Evolutionary conservation across 257 asterid genomes (phyloP).

Genomic region (Capsicum pubescens): DNA sequence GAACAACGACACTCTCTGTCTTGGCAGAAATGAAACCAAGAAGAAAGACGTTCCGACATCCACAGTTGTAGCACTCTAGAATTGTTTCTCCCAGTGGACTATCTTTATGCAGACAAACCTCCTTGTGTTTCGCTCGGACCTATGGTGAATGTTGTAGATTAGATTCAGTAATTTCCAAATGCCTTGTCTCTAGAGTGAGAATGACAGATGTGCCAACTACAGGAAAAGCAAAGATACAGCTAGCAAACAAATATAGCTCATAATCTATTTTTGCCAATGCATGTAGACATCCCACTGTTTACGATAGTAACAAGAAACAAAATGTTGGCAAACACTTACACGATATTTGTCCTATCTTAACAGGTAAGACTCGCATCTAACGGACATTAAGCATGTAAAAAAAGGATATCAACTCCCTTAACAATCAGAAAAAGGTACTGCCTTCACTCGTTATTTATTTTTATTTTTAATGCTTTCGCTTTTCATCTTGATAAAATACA

Average conservation of each 20-base stretch:
- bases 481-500: not conserved
- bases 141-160: slow-evolving; percentile 36
- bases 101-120: slow-evolving; percentile 98
- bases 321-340: not conserved
- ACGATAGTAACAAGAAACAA: not conserved
- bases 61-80: slow-evolving; percentile 97
- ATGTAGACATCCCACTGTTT: not conserved
- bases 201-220: slow-evolving; percentile 7
- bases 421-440: slow-evolving; percentile 6
- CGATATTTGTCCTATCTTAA: not conserved
- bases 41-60: slow-evolving; percentile 95
- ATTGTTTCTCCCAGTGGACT: slow-evolving; percentile 98
- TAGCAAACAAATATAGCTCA: not conserved
- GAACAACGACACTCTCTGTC: slow-evolving; percentile 97
- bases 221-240: not conserved
- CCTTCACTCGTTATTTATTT: not conserved
- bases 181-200: slow-evolving; percentile 17
- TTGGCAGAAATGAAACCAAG: slow-evolving; percentile 98
- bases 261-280: not conserved
- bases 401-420: slow-evolving; percentile 2
- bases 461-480: not conserved
- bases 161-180: slow-evolving; percentile 14
- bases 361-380: slow-evolving; percentile 6
- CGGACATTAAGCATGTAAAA: slow-evolving; percentile 3
- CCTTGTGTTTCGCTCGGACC: slow-evolving; percentile 99